Evolutionary conservation across 1,284 basidiomycete genomes (phyloP), one percentile per base, ranked within the genome.

Genomic region (Ceratobasidium sp.): DNA sequence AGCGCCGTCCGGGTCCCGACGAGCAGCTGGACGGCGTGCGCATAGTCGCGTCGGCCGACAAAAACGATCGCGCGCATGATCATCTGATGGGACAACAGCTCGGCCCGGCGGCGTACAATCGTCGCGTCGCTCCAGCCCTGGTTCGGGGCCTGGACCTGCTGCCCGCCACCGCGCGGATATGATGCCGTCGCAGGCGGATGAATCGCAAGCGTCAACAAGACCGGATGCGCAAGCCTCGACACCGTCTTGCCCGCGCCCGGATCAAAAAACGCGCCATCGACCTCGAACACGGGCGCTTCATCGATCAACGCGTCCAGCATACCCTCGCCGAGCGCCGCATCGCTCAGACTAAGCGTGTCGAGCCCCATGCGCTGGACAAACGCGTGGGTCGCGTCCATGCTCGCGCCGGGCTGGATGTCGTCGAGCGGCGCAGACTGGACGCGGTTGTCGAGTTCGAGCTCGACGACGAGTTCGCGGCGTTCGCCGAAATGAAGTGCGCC

Each of bases 271-370:
- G 92, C 90, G 22, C 95, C 95, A 79, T 97, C 95, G 29, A 97
- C 92, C 80, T 96, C 94, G 66, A 95, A 88, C 13, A 96, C 92
- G 0, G 95, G 95, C 9, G 96, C 91, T 78, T 98, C 95, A 80
- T 98, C 95, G 63, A 95, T 94, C 89, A 96, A 91, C 66, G 89
- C 86, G 78, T 92, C 92, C 90, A 94, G 92, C 91, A 93, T 92
- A 16, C 92, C 92, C 75, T 93, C 91, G 68, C 88, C 86, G 77
- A 94, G 88, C 1, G 86, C 81, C 77, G 93, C 92, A 7, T 90
- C 90, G 16, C 58, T 71, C 61, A 93, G 90, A 6, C 87, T 81
- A 11, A 93, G 81, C 53, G 91, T 84, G 77, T 93, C 92, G 41
- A 72, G 41, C 22, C 92, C 92, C 88, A 94, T 88, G 77, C 90